Base-by-base conservation (phyloP, 768 basidiomycete genomes). In the Favolaschia claudopus region DNA sequence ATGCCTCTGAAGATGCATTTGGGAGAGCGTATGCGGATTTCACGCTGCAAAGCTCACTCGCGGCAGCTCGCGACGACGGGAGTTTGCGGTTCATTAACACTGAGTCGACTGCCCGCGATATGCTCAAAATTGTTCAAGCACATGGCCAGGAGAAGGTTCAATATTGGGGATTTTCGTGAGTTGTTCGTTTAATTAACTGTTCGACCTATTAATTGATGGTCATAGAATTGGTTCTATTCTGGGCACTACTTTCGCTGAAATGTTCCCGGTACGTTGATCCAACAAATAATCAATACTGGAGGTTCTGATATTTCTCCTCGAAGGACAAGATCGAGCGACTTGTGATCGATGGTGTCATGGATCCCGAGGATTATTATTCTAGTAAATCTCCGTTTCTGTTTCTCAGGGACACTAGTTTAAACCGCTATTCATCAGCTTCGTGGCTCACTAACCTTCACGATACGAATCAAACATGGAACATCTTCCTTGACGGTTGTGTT, bases 241-340 rank as follows among this genome's bases (percentile, higher is more conserved):
- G 15, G 50, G 50, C 5, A 31, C 38, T 17, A 52, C 50, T 8
- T 52, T 52, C 33, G 50, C 50, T 27, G 27, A 27, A 12, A 20
- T 52, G 39, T 52, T 52, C 25, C 50, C 50, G 38, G 38, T 39
- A 20, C 8, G 38, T 39, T 7, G 38, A 9, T 7, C n/a, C 22
- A 7, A 20, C 7, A 39, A 15, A 9, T 27, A n/a, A 7, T 15
- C 7, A 39, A 7, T 39, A 6, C 13, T n/a, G n/a, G n/a, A n/a
- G n/a, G n/a, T n/a, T n/a, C n/a, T n/a, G n/a, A n/a, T n/a, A n/a
- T n/a, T n/a, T n/a, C n/a, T n/a, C n/a, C n/a, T n/a, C n/a, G n/a
- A 25, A 58, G 58, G 51, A 60, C 28, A 60, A 54, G 20, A 45
- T 60, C 5, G 51, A 29, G 7, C 50, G 58, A 12, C 6, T 60